Evolutionary conservation across 257 asterid species (phyloP).

Genomic region (Nicotiana obtusifolia): DNA sequence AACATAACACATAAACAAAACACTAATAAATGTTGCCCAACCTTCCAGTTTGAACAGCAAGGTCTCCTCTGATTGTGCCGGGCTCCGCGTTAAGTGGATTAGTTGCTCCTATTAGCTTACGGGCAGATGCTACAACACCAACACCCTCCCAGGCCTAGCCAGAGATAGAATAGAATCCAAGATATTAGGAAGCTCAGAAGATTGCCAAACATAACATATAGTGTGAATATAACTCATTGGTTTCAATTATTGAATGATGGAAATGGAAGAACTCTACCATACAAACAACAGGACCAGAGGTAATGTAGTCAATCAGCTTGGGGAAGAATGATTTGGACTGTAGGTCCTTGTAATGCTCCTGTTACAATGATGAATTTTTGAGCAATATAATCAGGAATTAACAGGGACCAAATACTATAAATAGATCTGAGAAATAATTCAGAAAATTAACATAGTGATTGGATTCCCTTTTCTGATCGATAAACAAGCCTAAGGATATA

Average conservation of each 20-base stretch:
- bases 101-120: constrained; percentile 87
- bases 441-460: not conserved
- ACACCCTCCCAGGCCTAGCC: constrained; percentile 97
- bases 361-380: not conserved
- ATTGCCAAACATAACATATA: too few species aligned
- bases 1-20: not conserved
- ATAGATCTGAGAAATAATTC: not conserved
- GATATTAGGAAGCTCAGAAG: too few species aligned
- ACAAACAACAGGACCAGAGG: too few species aligned
- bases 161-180: too few species aligned
- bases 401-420: not conserved
- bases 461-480: not conserved
- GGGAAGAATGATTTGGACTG: constrained; percentile 69
- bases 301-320: too few species aligned
- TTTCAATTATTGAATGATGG: too few species aligned
- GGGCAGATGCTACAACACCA: constrained; percentile 92
- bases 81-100: constrained; percentile 96
- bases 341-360: constrained; percentile 92
- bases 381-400: not conserved
- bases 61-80: constrained; percentile 96
- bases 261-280: too few species aligned
- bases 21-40: constrained; percentile 12
- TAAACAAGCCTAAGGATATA: not conserved
- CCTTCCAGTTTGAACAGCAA: constrained; percentile 98
- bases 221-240: too few species aligned